Base-by-base conservation (phyloP, 768 basidiomycete species). In the Phaeolepiota aurea region DNA sequence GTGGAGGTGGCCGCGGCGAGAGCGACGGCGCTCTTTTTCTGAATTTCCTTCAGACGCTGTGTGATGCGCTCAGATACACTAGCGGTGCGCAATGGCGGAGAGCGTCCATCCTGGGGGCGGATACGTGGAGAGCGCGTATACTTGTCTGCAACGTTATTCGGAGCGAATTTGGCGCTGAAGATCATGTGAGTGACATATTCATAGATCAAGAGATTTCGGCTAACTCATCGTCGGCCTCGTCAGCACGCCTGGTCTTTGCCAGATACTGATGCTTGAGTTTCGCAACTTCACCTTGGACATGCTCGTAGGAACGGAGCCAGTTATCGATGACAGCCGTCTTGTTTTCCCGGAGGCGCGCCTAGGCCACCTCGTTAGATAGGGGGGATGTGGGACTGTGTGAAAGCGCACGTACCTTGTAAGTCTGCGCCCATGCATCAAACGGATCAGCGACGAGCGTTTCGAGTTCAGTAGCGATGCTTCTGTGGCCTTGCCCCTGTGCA, bases 211-310 rank as follows among this genome's bases (percentile, higher is more conserved):
- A n/a, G n/a, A n/a, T n/a, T n/a, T n/a, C 20, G 20, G 69, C 89
- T 53, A 60, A 94, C 92, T 94, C 91, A 56, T 96, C 92, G 56
- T 90, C 90, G 5, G 84, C 82, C 54, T 96, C 92, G 51, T 96
- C 92, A 12, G 92, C 91, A 30, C 76, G 75, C 40, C 87, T 76
- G 0, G 76, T 81, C 59, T 91, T 94, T 21, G 71, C 60, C 9
- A 88, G 58, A 54, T 94, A 94, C 40, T 76, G 69, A 38, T 80
- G 72, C 61, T 87, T 90, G 47, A 91, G 62, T 59, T 82, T 83
- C 32, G 68, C 56, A 3, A 88, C 83, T 40, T 86, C 81, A 15
- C 58, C 68, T 18, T 82, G 74, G 0, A 76, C 70, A 30, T 79
- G 71, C 46, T 87, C 85, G 48, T 91, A 93, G 2, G 73, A 65